Base-by-base conservation (phyloP, 495 filamentous ascomycete species). In the Penicillium cosmopolitanum region DNA sequence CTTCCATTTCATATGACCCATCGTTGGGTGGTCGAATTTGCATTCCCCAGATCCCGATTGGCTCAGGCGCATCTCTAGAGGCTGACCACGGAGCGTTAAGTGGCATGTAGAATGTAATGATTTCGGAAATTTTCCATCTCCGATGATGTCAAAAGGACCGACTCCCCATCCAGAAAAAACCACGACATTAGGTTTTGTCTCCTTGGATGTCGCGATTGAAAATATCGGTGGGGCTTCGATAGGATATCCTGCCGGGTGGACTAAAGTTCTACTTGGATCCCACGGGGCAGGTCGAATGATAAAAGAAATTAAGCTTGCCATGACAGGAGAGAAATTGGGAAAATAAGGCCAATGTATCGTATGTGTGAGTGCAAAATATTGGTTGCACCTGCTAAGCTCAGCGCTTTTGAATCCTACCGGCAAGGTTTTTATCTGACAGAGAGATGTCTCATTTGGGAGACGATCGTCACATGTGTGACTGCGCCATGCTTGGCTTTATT, bases 221-320 rank as follows among this genome's bases (percentile, higher is more conserved):
- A 23, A 51, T 8, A 60, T 25, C 4, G 61, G 61, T 0, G 61
- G 56, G 5, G 51, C 56, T 25, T 60, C 56, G 3, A 34, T 23
- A 2, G 61, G 57, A 40, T 56, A 51, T 16, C 53, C 52, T 38
- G 46, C 16, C 16, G 53, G 60, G 31, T 63, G 56, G 13, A 62
- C 44, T 12, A 60, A 3, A 5, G 18, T 50, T 33, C 53, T 57
- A 13, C 8, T 43, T 28, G 48, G 28, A 33, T 62, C 59, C 54
- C 59, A 57, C 9, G 50, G 54, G 4, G 48, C 53, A 0, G 46
- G 42, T 23, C 53, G 59, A 10, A 60, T 60, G 5, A 23, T 25
- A 33, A 28, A 35, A n/a, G 34, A 47, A 33, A 25, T 28, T 21
- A 48, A 48, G 21, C 10, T 28, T 16, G 43, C 10, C 46, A 48